Base-by-base conservation (phyloP, 345 rosid genomes). In the Hypericum perforatum region DNA sequence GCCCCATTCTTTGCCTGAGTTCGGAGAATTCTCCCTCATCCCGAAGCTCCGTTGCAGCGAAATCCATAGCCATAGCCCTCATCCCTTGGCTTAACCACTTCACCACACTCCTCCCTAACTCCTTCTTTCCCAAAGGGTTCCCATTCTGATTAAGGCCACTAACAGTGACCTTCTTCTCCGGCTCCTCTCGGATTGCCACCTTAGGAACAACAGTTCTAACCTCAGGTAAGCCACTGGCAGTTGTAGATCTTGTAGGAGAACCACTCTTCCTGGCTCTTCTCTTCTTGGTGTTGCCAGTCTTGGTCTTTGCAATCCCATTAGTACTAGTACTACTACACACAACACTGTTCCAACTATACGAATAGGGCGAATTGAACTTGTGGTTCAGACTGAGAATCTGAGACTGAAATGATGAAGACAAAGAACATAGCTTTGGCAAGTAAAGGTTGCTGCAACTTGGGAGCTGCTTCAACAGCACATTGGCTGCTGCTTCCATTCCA, bases 11-110 rank as follows among this genome's bases (percentile, higher is more conserved):
- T 64, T 84, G 96, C 63, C 72, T 74, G 11, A 86, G 56, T 79
- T 90, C 95, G 29, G 52, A 54, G 63, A 90, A 86, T 61, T 91
- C 92, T 38, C 91, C 94, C 50, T 78, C 2, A 4, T 22, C 32
- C 32, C 32, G 81, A 11, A 71, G 60, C 85, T 91, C 98, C 1
- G 96, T 83, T 0, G 76, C 47, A 10, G 77, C 91, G 49, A 91
- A 84, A 68, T 86, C 92, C 0, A 40, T 60, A 0, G 98, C 96
- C 95, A 91, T 86, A 42, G 85, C 81, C 43, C 72, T 74, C 96
- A 91, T 91, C 11, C 78, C 95, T 42, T 80, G 90, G 59, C 82
- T 54, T 36, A 91, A 73, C 98, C 98, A 91, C 64, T 57, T 71
- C 52, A 91, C 86, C 8, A 87, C 92, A 13, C 63, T 59, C 78